Base-by-base conservation (phyloP, 192 early-diverging fungal genomes). In the Entrophospora sp. region DNA sequence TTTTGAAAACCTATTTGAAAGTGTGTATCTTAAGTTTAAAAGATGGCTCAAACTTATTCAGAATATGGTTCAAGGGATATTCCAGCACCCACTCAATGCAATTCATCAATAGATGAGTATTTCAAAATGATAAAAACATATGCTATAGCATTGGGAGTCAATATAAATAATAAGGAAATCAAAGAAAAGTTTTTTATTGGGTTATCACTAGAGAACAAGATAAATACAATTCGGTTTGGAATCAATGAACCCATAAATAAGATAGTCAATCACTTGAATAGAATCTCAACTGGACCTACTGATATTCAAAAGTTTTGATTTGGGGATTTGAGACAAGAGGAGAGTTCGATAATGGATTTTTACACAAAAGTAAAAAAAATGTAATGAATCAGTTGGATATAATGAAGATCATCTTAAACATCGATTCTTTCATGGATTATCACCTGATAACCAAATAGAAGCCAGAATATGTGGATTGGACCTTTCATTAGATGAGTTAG, bases 401-500 rank as follows among this genome's bases (percentile, higher is more conserved):
- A 56, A 56, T 30, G 53, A 56, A 56, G 28, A 28, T 12, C 28
- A 56, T 30, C 53, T 56, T 56, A 56, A 56, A 30, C 24, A 56
- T 28, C 53, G 28, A 22, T 56, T 56, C 28, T 5, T 56, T 24
- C 28, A 18, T 56, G 53, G 53, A 56, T 56, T 56, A 27, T 56
- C 28, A 12, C 53, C 6, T 56, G 53, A 56, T 22, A 56, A 56
- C 24, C 53, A 56, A 27, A 12, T 56, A 56, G 28, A 56, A 56
- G 28, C 53, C 53, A 56, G 53, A 57, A 57, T 20, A 57, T 57
- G 53, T 32, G 53, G 53, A 30, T n/a, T 20, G 20, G 53, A 32
- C 53, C 27, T 57, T 7, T 32, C 53, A 57, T 57, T 57, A 57
- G 53, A 32, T 57, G 53, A 57, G 53, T 20, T 57, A 20, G 53